These are phyloP conservation scores for Paracorniculantispora psalliotae DNA, from an alignment of 2,329 filamentous ascomycete genomes.

Conservation along the genomic window DNA sequence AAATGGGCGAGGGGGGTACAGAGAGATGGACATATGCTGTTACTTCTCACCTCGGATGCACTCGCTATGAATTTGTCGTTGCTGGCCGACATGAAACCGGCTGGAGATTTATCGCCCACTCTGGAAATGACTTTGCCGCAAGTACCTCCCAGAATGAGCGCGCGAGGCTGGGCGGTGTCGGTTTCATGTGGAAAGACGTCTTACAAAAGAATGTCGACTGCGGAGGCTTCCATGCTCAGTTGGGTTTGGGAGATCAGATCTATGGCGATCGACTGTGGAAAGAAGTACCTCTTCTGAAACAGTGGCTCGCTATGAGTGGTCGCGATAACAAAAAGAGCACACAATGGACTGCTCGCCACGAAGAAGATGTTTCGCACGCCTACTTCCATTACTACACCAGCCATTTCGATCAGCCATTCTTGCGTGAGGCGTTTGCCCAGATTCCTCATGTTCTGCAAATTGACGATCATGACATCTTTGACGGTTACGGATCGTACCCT, in stretches of 20 bases:
- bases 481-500: slow-evolving; percentile 94
- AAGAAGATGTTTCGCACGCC: slow-evolving; percentile 91
- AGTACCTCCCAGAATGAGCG: slow-evolving; percentile 83
- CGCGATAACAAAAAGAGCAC: slow-evolving; percentile 89
- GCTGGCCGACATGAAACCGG: slow-evolving; percentile 84
- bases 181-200: slow-evolving; percentile 99
- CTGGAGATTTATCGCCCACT: slow-evolving; percentile 95
- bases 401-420: slow-evolving; percentile 93
- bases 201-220: slow-evolving; percentile 96
- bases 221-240: slow-evolving; percentile 89
- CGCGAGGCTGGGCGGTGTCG: slow-evolving; percentile 77
- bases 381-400: slow-evolving; percentile 99
- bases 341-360: slow-evolving; percentile 87
- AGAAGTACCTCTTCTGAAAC: slow-evolving; percentile 86
- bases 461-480: slow-evolving; percentile 97
- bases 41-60: slow-evolving; percentile 93
- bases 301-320: slow-evolving; percentile 90
- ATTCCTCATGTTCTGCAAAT: slow-evolving; percentile 91
- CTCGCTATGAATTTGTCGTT: slow-evolving; percentile 95
- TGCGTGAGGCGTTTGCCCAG: slow-evolving; percentile 93
- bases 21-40: slow-evolving; percentile 97
- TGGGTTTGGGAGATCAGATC: slow-evolving; percentile 90
- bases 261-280: slow-evolving; percentile 96
- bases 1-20: slow-evolving; percentile 78
- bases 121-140: slow-evolving; percentile 90